Evolutionary conservation across 257 asterid species (phyloP).

Genomic region (Solanum verrucosum): DNA sequence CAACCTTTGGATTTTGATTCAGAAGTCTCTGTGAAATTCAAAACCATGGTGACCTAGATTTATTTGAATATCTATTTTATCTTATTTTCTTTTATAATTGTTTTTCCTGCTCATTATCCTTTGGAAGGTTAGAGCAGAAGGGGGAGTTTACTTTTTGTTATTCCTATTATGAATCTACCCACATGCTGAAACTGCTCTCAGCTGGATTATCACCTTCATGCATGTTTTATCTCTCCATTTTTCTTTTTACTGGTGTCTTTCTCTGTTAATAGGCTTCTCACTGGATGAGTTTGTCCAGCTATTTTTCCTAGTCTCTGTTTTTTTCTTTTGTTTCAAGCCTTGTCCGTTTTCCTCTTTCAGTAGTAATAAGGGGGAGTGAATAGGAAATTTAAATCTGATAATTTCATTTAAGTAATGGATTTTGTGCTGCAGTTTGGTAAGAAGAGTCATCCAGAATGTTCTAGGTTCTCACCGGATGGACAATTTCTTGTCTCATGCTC

Average conservation of each 20-base stretch:
- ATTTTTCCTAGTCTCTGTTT: background rate
- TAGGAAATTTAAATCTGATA: background rate
- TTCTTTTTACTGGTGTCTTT: background rate
- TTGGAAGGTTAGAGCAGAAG: background rate
- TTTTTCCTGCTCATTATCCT: background rate
- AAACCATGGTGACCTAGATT: background rate
- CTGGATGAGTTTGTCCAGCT: background rate
- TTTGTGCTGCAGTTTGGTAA: slow-evolving; percentile 76
- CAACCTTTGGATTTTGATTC: background rate
- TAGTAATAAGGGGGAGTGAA: background rate
- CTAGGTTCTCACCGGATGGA: slow-evolving; percentile 97
- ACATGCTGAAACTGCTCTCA: background rate
- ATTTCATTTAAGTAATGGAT: slow-evolving; percentile 1
- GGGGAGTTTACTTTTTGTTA: background rate
- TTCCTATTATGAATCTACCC: background rate
- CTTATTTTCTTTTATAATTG: background rate
- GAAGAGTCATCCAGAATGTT: slow-evolving; percentile 85
- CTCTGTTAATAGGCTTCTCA: background rate
- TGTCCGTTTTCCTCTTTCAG: background rate
- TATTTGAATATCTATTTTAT: background rate
- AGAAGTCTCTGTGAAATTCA: background rate
- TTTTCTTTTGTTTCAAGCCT: background rate
- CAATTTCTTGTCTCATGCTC: slow-evolving; percentile 96
- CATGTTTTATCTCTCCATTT: background rate
- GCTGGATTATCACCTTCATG: background rate